Conservation (phyloP, 257 asterid species). For the Solanum etuberosum region DNA sequence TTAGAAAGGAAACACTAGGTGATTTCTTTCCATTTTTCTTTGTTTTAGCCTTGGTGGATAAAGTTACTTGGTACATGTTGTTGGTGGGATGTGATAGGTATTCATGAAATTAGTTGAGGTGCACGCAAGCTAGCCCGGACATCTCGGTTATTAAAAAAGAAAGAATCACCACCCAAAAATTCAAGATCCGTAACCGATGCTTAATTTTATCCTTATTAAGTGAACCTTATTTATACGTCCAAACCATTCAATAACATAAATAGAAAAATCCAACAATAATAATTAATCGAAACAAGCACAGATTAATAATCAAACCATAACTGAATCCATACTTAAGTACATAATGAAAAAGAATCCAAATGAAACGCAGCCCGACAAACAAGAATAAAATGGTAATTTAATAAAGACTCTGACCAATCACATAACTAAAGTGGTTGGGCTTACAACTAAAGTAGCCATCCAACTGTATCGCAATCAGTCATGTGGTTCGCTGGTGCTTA, state of each 20-base stretch:
- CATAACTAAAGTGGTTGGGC: not conserved
- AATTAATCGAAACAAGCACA: not conserved
- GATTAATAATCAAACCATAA: not conserved
- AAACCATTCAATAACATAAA: not conserved
- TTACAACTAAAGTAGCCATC: not conserved
- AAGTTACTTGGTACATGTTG: not conserved
- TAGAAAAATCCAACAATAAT: not conserved
- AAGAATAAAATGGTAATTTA: not conserved
- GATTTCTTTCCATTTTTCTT: not conserved
- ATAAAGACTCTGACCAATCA: not conserved
- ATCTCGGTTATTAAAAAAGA: not conserved
- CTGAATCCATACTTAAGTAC: not conserved
- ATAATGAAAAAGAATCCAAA: not conserved
- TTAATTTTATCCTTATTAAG: not conserved
- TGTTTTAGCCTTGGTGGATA: not conserved
- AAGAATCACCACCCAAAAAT: not conserved
- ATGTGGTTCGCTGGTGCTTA: not conserved
- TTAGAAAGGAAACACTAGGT: not conserved
- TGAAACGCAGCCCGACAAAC: not conserved
- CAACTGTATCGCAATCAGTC: not conserved
- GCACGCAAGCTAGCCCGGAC: not conserved
- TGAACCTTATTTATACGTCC: not conserved
- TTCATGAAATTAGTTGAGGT: not conserved
- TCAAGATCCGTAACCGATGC: not conserved
- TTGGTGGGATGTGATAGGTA: not conserved